Evolutionary conservation across 768 basidiomycete genomes (phyloP).

Genomic region (Phlegmacium glaucopus): DNA sequence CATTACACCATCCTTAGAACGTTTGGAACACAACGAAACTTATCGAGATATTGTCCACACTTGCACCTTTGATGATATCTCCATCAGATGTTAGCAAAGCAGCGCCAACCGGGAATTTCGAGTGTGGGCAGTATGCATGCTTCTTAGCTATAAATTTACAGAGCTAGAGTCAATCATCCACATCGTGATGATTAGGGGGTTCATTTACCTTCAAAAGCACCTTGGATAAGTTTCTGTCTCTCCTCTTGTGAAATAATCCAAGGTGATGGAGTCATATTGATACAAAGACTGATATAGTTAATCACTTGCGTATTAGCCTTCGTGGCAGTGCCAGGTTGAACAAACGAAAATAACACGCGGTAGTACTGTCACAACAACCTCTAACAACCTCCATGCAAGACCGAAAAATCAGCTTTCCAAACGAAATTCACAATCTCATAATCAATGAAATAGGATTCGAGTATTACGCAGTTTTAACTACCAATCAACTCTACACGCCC

Average conservation of each 20-base stretch:
- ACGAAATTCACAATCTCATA: too few relatives aligned
- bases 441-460: too few relatives aligned
- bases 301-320: too few relatives aligned
- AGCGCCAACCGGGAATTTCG: conserved; percentile 91
- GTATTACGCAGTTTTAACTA: too few relatives aligned
- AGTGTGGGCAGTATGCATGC: conserved; percentile 78
- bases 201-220: conserved; percentile 57
- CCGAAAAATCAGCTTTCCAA: too few relatives aligned
- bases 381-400: too few relatives aligned
- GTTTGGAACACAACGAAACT: conserved; percentile 43
- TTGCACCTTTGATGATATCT: conserved; percentile 76
- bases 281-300: too few relatives aligned
- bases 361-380: too few relatives aligned
- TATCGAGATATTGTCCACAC: conserved; percentile 94
- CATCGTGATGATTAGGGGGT: not conserved
- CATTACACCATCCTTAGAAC: not conserved
- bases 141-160: conserved; percentile 49
- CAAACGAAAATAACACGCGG: too few relatives aligned
- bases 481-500: too few relatives aligned
- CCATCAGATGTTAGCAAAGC: conserved; percentile 73
- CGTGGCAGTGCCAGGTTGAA: too few relatives aligned
- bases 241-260: conserved; percentile 39
- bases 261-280: conserved; percentile 19
- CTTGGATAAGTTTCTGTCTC: conserved; percentile 47
- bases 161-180: not conserved